Evolutionary conservation across 2,329 filamentous ascomycete species (phyloP).

Genomic region (Ophiostoma perfectum): DNA sequence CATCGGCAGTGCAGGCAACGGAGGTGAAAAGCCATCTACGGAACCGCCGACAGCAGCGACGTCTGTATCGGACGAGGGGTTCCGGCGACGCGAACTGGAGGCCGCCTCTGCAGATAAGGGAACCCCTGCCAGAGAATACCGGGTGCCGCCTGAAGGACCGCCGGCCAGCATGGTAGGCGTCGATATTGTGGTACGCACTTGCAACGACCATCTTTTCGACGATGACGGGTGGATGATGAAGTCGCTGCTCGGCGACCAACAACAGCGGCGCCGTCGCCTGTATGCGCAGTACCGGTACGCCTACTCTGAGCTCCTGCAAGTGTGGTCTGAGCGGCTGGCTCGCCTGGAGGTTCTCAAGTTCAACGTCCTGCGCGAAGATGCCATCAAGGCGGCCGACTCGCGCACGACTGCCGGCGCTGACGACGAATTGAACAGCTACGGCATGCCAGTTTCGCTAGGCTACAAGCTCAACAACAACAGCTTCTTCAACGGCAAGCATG

Average conservation of each 20-base stretch:
- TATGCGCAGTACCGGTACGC: slow-evolving; percentile 58
- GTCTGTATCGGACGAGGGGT: slow-evolving; percentile 52
- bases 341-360: slow-evolving; percentile 65
- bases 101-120: slow-evolving; percentile 25
- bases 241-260: slow-evolving; percentile 47
- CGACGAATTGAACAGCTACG: slow-evolving; percentile 30
- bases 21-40: slow-evolving; percentile 30
- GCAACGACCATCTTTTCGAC: slow-evolving; percentile 61
- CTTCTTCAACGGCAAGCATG: slow-evolving; percentile 39
- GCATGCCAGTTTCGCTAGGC: slow-evolving; percentile 21
- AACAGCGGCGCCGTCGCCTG: slow-evolving; percentile 37
- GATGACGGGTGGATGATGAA: slow-evolving; percentile 61
- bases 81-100: slow-evolving; percentile 38
- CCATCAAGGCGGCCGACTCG: slow-evolving; percentile 25
- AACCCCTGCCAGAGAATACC: not conserved
- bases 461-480: slow-evolving; percentile 34
- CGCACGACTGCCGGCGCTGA: not conserved
- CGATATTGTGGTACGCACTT: slow-evolving; percentile 49
- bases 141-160: not conserved
- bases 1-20: slow-evolving; percentile 23
- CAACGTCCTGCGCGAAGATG: slow-evolving; percentile 53
- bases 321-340: slow-evolving; percentile 58
- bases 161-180: slow-evolving; percentile 44
- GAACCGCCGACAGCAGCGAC: slow-evolving; percentile 46
- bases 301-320: slow-evolving; percentile 64